phyloP scores from a whole-genome alignment of 2,329 filamentous ascomycete genomes.

The Ophiostoma novo-ulmi region DNA sequence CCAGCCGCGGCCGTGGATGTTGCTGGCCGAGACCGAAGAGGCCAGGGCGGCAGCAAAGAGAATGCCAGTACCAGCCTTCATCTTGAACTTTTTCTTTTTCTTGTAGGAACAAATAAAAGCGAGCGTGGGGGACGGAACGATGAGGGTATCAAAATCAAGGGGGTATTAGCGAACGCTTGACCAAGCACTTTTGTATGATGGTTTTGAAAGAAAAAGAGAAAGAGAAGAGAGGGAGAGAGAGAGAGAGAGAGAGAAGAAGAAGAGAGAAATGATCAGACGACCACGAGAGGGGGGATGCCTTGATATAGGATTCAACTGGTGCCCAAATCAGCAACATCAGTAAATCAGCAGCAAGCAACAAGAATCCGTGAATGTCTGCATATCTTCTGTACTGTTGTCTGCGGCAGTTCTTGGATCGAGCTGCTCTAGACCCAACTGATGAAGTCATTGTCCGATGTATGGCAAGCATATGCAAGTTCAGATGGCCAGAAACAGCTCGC shows the following conservation, averaged over 20 bases:
- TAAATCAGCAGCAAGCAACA: not conserved
- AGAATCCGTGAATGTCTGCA: too few species aligned
- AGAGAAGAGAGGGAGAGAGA: too few species aligned
- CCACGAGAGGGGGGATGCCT: not conserved
- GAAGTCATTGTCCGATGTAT: too few species aligned
- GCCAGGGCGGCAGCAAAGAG: not conserved
- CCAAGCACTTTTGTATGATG: not conserved
- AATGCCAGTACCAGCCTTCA: not conserved
- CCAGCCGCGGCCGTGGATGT: not conserved
- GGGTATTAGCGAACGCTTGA: slow-evolving; percentile 1
- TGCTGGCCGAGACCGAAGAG: not conserved
- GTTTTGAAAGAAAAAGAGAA: not conserved
- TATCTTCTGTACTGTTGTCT: too few species aligned
- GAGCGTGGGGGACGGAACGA: not conserved
- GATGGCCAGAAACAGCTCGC: too few species aligned
- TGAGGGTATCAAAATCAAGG: not conserved
- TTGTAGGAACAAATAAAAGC: slow-evolving; percentile 30
- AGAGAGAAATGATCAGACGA: not conserved
- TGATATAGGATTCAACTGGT: not conserved
- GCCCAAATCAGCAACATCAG: not conserved
- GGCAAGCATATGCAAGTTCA: too few species aligned
- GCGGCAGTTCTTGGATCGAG: too few species aligned
- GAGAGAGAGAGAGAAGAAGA: not conserved
- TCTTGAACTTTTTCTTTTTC: not conserved
- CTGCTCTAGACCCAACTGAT: too few species aligned